A percentile compares a stretch with the other conserved stretches of the same genome.
These are phyloP conservation scores for Orbilia oligospora DNA, from an alignment of 2,329 filamentous ascomycete genomes.

Conservation along the genomic window DNA sequence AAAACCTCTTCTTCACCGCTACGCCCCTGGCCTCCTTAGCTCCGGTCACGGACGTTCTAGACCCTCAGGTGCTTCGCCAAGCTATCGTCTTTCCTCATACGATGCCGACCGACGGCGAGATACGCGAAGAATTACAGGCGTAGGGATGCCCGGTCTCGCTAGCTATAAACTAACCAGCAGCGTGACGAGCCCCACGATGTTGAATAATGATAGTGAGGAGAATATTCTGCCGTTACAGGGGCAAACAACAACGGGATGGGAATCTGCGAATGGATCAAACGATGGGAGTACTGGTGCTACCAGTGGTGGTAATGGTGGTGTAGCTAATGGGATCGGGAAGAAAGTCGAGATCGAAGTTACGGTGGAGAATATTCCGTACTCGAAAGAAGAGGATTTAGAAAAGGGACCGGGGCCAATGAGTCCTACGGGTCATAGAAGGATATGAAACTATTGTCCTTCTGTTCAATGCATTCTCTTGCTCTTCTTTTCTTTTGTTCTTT, in stretches of 20 bases:
- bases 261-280: constrained; percentile 17
- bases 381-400: constrained; percentile 31
- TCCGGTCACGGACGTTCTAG: constrained; percentile 28
- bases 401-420: constrained; percentile 22
- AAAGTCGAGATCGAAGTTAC: constrained; percentile 53
- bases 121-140: constrained; percentile 27
- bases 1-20: constrained; percentile 56
- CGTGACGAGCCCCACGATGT: constrained; percentile 36
- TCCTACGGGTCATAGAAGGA: constrained; percentile 25
- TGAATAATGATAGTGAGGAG: constrained; percentile 54
- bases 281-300: neutral
- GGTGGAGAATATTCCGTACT: constrained; percentile 35
- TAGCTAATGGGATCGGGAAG: constrained; percentile 42
- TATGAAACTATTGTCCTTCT: constrained; percentile 15
- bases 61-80: constrained; percentile 40
- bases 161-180: constrained; percentile 47
- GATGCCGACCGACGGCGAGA: constrained; percentile 50
- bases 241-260: constrained; percentile 11
- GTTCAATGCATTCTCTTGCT: neutral
- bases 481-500: neutral
- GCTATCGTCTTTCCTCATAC: constrained; percentile 52
- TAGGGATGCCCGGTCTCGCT: constrained; percentile 4
- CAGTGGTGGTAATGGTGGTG: neutral
- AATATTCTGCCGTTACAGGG: constrained; percentile 50
- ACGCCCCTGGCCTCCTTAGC: constrained; percentile 49